A percentile compares a stretch with the other conserved stretches of the same genome.
Conservation (phyloP, 2,329 filamentous ascomycete genomes). For the Aspergillus sergii region DNA sequence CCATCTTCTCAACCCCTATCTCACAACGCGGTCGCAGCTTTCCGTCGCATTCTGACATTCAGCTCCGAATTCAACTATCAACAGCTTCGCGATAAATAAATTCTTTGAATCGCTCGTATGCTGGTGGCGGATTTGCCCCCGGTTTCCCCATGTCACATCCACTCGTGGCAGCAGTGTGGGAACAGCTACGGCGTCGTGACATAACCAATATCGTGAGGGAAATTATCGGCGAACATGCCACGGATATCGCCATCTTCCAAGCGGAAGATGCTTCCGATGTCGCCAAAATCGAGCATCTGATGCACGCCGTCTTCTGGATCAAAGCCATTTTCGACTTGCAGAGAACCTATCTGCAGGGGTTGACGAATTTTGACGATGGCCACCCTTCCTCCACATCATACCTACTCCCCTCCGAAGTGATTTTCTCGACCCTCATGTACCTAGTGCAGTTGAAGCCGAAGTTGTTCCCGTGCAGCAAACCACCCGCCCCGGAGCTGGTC, state of each 20-base stretch:
- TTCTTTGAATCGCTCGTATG: conserved; percentile 16
- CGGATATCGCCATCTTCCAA: conserved; percentile 29
- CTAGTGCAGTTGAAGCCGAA: conserved; percentile 34
- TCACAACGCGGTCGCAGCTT: not conserved
- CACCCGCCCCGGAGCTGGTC: conserved; percentile 24
- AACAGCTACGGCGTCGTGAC: conserved; percentile 37
- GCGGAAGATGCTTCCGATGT: conserved; percentile 22
- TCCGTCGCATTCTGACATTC: not conserved
- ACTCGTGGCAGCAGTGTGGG: conserved; percentile 39
- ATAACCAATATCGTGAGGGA: conserved; percentile 37
- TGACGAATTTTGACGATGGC: conserved; percentile 30
- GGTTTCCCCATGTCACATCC: conserved; percentile 32
- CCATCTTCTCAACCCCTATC: not conserved
- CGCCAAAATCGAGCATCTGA: conserved; percentile 26
- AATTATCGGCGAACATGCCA: conserved; percentile 38
- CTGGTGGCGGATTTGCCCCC: conserved; percentile 10
- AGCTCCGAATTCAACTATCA: not conserved
- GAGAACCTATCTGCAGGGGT: conserved; percentile 35
- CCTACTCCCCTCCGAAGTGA: conserved; percentile 33
- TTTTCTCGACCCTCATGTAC: conserved; percentile 40
- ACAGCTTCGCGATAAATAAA: not conserved
- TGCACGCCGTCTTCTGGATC: conserved; percentile 37
- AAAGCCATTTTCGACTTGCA: conserved; percentile 41
- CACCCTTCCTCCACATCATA: conserved; percentile 33
- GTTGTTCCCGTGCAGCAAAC: conserved; percentile 31